Percentiles rank a stretch among this genome's conserved stretches.
Evolutionary conservation across 139 green algal species (phyloP).

Genomic region (Chlorella vulgaris): DNA sequence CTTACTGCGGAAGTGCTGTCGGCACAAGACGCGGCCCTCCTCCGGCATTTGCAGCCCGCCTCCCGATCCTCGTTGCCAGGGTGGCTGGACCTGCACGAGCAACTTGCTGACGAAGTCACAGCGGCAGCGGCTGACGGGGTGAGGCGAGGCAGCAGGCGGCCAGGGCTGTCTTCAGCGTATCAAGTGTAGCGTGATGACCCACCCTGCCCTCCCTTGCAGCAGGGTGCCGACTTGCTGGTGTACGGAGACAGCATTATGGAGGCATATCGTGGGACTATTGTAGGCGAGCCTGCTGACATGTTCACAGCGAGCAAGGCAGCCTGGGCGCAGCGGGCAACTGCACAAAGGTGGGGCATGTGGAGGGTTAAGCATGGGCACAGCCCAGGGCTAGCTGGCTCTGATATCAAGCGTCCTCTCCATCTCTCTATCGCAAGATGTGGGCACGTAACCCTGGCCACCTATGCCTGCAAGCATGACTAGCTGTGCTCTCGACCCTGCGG

Average conservation of each 20-base stretch:
- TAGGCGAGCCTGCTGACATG: not conserved
- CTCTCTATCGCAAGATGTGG: no score
- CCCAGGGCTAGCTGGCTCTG: no score
- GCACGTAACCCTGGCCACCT: no score
- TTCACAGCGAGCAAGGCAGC: not conserved
- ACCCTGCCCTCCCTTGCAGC: not conserved
- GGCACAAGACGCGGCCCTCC: not conserved
- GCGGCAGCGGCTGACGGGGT: not conserved
- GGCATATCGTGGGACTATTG: not conserved
- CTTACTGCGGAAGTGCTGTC: not conserved
- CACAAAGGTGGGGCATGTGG: no score
- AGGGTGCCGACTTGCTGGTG: not conserved
- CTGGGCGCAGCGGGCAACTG: no score
- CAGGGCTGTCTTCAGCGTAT: no score
- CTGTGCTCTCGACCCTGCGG: no score
- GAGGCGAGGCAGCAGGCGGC: not conserved
- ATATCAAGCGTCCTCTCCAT: no score
- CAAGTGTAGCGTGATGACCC: not conserved
- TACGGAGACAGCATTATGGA: conserved; percentile 27
- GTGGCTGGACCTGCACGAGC: conserved; percentile 1
- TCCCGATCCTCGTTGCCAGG: not conserved
- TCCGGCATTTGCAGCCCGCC: not conserved
- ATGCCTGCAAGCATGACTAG: no score
- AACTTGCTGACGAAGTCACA: not conserved
- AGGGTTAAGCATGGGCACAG: no score